Conservation (phyloP, 78 protist species). For the Dictyostelium firmibasis region DNA sequence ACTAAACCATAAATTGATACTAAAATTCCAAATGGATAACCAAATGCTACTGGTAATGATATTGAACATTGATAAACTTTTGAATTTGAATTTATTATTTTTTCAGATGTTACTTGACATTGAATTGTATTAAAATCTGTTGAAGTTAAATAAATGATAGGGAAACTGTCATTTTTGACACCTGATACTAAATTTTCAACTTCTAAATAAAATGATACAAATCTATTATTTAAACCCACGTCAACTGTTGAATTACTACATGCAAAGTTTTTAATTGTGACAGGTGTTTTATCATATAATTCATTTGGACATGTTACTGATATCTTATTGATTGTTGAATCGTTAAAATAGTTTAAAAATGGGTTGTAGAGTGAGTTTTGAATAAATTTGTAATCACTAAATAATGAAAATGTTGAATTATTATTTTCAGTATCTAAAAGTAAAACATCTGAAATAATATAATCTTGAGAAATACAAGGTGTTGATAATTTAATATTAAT, state of each 20-base stretch:
- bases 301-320: neutral
- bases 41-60: neutral
- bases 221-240: neutral
- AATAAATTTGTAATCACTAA: neutral
- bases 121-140: neutral
- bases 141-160: neutral
- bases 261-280: neutral
- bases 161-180: neutral
- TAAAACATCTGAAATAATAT: neutral
- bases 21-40: neutral
- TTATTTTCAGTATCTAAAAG: neutral
- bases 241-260: neutral
- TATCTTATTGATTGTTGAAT: neutral
- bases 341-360: neutral
- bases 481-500: neutral
- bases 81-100: neutral
- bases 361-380: neutral
- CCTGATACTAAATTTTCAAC: neutral
- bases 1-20: conserved; percentile 1
- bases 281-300: neutral
- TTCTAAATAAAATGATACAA: neutral
- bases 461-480: neutral
- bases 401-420: neutral
- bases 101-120: neutral
- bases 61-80: neutral